phyloP scores from a whole-genome alignment of 2,329 filamentous ascomycete genomes.

The Fusarium heterosporum region DNA sequence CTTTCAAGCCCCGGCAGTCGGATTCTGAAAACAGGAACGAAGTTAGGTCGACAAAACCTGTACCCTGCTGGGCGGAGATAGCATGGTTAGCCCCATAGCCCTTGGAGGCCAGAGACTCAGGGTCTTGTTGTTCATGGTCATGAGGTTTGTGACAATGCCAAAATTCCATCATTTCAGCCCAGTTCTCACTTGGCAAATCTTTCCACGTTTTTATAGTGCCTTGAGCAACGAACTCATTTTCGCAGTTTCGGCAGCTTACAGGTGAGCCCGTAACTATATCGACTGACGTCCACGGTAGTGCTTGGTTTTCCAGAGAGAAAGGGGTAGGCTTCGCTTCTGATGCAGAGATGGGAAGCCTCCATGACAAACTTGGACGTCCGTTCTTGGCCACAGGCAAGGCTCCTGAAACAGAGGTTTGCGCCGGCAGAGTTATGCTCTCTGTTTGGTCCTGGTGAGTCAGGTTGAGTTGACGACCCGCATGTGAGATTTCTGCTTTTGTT shows the following conservation, averaged over 20 bases:
- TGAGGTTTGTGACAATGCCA: conserved; percentile 99
- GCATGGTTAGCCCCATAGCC: conserved; percentile 87
- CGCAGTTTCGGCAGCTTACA: conserved; percentile 59
- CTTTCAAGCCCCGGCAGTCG: conserved; percentile 68
- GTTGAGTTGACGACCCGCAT: conserved; percentile 59
- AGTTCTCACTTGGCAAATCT: conserved; percentile 94
- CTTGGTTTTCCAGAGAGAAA: conserved; percentile 53
- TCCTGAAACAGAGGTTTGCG: conserved; percentile 51
- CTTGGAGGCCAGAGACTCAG: conserved; percentile 68
- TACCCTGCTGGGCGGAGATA: conserved; percentile 72
- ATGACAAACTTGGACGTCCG: conserved; percentile 57
- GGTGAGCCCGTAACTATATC: conserved; percentile 57
- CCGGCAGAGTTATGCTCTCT: conserved; percentile 58
- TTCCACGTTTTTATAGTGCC: conserved; percentile 75
- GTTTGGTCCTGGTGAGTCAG: conserved; percentile 60
- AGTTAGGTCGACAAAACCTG: conserved; percentile 84
- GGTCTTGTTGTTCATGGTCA: conserved; percentile 60
- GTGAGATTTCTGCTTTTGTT: conserved; percentile 59
- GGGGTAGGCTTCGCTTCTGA: conserved; percentile 39
- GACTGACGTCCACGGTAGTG: conserved; percentile 67
- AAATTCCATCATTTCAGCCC: conserved; percentile 99
- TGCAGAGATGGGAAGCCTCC: conserved; percentile 63
- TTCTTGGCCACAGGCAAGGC: conserved; percentile 54
- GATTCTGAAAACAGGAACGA: conserved; percentile 76
- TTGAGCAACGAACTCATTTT: conserved; percentile 52